Evolutionary conservation across 2,329 filamentous ascomycete species (phyloP).

Genomic region (Zopfia rhizophila): DNA sequence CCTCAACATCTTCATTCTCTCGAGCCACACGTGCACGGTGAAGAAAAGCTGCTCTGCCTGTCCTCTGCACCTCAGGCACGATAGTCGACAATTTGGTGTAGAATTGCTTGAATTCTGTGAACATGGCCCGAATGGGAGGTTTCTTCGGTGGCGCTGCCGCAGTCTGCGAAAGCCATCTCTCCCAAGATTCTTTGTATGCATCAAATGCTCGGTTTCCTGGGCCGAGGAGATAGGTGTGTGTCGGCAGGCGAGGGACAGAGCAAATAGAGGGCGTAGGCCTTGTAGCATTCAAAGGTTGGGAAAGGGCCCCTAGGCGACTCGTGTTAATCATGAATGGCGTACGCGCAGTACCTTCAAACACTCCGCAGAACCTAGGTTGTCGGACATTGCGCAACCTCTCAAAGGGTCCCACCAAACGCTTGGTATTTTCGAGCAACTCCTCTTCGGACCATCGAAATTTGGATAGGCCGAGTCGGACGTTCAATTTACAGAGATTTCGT

Average conservation of each 20-base stretch:
- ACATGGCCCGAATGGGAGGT: slow-evolving; percentile 42
- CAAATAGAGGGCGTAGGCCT: slow-evolving; percentile 28
- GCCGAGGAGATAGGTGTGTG: slow-evolving; percentile 19
- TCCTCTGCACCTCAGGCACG: slow-evolving; percentile 24
- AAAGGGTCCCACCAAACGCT: slow-evolving; percentile 40
- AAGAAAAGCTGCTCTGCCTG: slow-evolving; percentile 35
- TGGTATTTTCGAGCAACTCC: slow-evolving; percentile 34
- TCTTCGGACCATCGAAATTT: slow-evolving; percentile 37
- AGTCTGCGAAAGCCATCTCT: slow-evolving; percentile 22
- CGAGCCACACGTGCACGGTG: slow-evolving; percentile 48
- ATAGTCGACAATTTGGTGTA: slow-evolving; percentile 34
- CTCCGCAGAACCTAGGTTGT: slow-evolving; percentile 35
- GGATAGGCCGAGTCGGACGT: slow-evolving; percentile 39
- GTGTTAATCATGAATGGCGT: slow-evolving; percentile 29
- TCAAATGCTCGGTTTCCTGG: slow-evolving; percentile 31
- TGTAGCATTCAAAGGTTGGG: neutral
- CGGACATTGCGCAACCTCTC: slow-evolving; percentile 43
- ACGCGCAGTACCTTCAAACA: slow-evolving; percentile 32
- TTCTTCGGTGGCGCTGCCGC: slow-evolving; percentile 20
- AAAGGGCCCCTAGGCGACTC: neutral
- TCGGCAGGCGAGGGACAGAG: slow-evolving; percentile 38
- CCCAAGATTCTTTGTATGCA: slow-evolving; percentile 35
- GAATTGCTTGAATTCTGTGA: slow-evolving; percentile 46
- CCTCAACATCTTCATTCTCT: slow-evolving; percentile 43
- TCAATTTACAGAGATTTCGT: slow-evolving; percentile 38